Evolutionary conservation across 1,139 yeast species (phyloP), one percentile per base, ranked within the genome.

Genomic region (Petasospora rhodanensis): DNA sequence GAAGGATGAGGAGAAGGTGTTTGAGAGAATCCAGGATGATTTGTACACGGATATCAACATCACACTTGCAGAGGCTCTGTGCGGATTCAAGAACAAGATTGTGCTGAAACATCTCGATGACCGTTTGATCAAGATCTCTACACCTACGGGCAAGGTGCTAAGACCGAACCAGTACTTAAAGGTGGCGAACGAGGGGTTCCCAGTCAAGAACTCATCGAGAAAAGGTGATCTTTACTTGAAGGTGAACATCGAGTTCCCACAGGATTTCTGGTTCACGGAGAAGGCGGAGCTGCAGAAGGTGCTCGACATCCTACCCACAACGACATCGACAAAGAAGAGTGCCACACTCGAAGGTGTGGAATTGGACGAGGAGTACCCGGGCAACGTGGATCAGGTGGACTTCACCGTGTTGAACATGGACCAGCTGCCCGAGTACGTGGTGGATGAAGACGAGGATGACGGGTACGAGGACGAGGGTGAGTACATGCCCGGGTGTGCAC

Each of bases 171-270:
- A 84, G 41, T 70, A 66, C 40, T 59, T 91, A 23, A 70, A 78
- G 43, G 66, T 91, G 14, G 59, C 68, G 24, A 74, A 76, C 27
- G 96, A 89, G 56, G 98, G 98, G 2, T 85, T 93, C 94, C 96
- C 96, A 0, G 51, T 72, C 5, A 62, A 64, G 38, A 59, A 60
- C 15, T 47, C 61, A 9, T 54, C 54, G 4, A 45, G 51, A 12
- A 66, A 69, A 31, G 97, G 97, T 17, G 87, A 86, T 55, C 60
- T 91, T 47, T 89, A 79, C 48, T 65, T 91, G 14, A 73, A 71
- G 37, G 58, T 86, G 16, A 76, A 76, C 16, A 76, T 91, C 34
- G 85, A 78, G 45, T 91, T 91, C 58, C 98, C 97, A 3, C 69
- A 70, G 24, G 93, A 85, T 55, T 73, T 77, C 48, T 84, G 94